Evolutionary conservation across 1,284 basidiomycete species (phyloP).

Genomic region (Trametes polyzona): DNA sequence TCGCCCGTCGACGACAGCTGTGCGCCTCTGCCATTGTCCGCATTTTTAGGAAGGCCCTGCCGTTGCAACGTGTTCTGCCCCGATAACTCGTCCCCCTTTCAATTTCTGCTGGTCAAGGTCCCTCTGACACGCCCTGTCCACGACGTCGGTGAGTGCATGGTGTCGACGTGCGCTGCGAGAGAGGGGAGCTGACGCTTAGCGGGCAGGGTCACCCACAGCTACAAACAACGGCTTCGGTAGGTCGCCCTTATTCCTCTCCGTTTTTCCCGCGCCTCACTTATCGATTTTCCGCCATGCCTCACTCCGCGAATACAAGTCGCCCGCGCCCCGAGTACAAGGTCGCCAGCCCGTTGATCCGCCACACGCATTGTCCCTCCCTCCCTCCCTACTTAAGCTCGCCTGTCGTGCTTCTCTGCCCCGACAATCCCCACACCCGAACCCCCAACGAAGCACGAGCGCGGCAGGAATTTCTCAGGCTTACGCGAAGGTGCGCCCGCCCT

Average conservation of each 20-base stretch:
- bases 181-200: slow-evolving; percentile 9
- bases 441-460: neutral
- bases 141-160: slow-evolving; percentile 6
- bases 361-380: neutral
- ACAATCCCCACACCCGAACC: neutral
- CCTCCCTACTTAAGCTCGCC: neutral
- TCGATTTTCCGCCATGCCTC: slow-evolving; percentile 17
- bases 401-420: neutral
- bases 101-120: neutral
- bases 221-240: slow-evolving; percentile 23
- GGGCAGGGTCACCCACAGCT: slow-evolving; percentile 21
- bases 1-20: neutral
- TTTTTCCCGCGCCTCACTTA: slow-evolving; percentile 15
- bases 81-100: neutral
- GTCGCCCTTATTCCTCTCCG: slow-evolving; percentile 5
- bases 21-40: slow-evolving; percentile 9
- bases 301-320: slow-evolving; percentile 8
- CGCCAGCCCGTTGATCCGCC: neutral
- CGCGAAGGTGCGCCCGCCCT: slow-evolving; percentile 3
- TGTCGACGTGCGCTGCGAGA: neutral
- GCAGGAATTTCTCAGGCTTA: neutral
- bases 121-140: neutral
- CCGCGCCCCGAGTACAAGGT: slow-evolving; percentile 14
- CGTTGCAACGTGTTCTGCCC: slow-evolving; percentile 3
- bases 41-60: slow-evolving; percentile 3